Evolutionary conservation across 768 basidiomycete genomes (phyloP).

Genomic region (Kwoniella pini): DNA sequence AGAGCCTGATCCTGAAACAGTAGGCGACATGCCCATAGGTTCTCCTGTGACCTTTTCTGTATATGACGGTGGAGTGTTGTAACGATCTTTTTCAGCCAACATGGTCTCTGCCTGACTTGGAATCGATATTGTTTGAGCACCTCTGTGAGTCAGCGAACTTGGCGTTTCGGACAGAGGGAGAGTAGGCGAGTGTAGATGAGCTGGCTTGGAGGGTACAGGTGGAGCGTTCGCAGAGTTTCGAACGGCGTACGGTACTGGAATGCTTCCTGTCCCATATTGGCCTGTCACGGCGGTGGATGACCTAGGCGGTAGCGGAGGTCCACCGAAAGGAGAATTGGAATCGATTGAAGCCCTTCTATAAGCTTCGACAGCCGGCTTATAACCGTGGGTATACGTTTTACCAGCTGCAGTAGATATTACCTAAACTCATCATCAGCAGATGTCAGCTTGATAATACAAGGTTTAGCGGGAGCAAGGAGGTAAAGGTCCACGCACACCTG

Average conservation of each 20-base stretch:
- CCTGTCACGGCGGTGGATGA: conserved; percentile 1
- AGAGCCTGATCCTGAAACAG: conserved; percentile 1
- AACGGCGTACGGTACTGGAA: background rate
- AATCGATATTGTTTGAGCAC: conserved; percentile 11
- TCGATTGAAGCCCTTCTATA: conserved; percentile 5
- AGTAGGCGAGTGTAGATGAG: background rate
- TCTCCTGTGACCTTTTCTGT: conserved; percentile 2
- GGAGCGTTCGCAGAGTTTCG: background rate
- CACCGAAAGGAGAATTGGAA: background rate
- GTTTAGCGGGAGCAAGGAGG: background rate
- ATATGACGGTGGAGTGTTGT: conserved; percentile 15
- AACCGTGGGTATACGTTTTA: conserved; percentile 29
- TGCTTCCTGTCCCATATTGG: background rate
- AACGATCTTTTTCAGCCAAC: conserved; percentile 12
- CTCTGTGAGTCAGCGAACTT: background rate
- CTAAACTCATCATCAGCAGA: conserved; percentile 16
- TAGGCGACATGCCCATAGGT: background rate
- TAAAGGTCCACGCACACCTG: conserved; percentile 51
- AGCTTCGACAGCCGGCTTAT: conserved; percentile 26
- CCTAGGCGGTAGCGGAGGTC: conserved; percentile 16
- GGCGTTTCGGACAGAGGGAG: conserved; percentile 1
- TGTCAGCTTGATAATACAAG: background rate
- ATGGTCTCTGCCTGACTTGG: conserved; percentile 17
- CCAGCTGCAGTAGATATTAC: conserved; percentile 40
- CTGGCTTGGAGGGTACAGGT: conserved; percentile 9